Evolutionary conservation across 1,139 yeast genomes (phyloP).

Genomic region (Hansenula lynferdii): DNA sequence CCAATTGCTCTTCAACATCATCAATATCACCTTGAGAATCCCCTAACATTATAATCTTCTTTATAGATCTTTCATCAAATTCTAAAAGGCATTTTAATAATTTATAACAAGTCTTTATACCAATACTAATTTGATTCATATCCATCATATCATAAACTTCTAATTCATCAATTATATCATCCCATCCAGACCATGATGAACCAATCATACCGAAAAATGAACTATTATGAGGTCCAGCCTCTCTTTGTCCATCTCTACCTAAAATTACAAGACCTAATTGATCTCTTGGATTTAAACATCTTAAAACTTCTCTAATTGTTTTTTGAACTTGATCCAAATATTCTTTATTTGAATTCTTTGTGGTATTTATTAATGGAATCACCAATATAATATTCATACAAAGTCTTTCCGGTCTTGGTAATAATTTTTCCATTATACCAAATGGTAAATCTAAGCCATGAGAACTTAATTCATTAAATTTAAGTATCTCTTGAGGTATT

Average conservation of each 20-base stretch:
- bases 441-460: constrained; percentile 37
- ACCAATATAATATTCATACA: constrained; percentile 46
- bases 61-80: not conserved
- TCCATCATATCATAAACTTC: constrained; percentile 23
- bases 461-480: constrained; percentile 32
- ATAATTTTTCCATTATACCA: constrained; percentile 30
- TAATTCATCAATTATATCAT: constrained; percentile 38
- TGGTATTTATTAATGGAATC: constrained; percentile 36
- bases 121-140: constrained; percentile 3
- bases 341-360: constrained; percentile 29
- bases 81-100: not conserved
- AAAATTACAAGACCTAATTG: constrained; percentile 49
- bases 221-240: constrained; percentile 32
- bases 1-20: not conserved
- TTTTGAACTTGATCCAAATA: constrained; percentile 29
- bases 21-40: not conserved
- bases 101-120: constrained; percentile 1
- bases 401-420: constrained; percentile 36
- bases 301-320: constrained; percentile 27
- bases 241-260: constrained; percentile 41
- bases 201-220: constrained; percentile 51
- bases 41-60: not conserved
- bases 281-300: constrained; percentile 37
- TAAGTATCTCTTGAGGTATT: constrained; percentile 37
- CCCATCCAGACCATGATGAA: constrained; percentile 57